Percentiles rank a stretch among this genome's conserved stretches.
Conservation (phyloP, 768 basidiomycete species). For the Obba rivulosa region DNA sequence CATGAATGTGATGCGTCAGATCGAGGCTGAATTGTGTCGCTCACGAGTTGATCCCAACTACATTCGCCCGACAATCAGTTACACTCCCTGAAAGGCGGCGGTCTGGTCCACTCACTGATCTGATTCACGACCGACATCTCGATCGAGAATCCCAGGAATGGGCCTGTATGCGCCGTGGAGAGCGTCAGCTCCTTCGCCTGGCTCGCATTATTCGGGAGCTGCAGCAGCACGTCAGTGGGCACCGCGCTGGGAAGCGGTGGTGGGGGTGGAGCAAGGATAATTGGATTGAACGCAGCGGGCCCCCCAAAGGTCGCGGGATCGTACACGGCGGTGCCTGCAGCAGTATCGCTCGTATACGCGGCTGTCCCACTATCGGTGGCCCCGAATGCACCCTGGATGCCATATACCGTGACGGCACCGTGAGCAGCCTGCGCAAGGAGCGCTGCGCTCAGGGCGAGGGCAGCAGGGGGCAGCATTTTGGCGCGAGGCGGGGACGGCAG, state of each 20-base stretch:
- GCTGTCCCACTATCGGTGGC: background rate
- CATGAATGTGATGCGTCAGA: conserved; percentile 25
- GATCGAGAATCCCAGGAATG: conserved; percentile 73
- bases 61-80: background rate
- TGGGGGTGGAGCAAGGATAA: conserved; percentile 14
- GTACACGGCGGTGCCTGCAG: conserved; percentile 1
- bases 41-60: conserved; percentile 52
- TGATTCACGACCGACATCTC: conserved; percentile 69
- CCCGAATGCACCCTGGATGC: conserved; percentile 15
- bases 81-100: background rate
- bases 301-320: background rate
- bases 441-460: too few relatives aligned
- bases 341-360: background rate
- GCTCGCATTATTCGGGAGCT: conserved; percentile 17
- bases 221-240: conserved; percentile 5
- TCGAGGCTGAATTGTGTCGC: conserved; percentile 16
- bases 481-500: too few relatives aligned
- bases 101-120: conserved; percentile 42
- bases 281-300: conserved; percentile 1
- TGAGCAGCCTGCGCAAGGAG: too few relatives aligned
- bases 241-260: too few relatives aligned
- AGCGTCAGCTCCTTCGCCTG: conserved; percentile 19
- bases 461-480: too few relatives aligned
- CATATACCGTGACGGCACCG: conserved; percentile 17
- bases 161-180: conserved; percentile 39